phyloP scores from a whole-genome alignment of 345 rosid species.

The Punica granatum region DNA sequence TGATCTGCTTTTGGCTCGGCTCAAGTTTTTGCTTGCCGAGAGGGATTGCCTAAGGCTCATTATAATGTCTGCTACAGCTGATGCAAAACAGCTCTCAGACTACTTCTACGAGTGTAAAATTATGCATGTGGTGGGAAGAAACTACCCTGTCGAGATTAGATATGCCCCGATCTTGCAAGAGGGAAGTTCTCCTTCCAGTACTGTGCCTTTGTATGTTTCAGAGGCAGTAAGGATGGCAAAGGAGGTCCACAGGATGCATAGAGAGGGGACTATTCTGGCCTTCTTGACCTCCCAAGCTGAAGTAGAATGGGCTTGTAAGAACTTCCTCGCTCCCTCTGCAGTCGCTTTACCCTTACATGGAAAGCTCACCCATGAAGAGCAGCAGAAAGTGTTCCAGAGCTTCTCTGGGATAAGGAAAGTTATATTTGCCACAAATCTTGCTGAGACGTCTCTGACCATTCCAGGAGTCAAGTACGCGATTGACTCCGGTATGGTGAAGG shows the following conservation, averaged over 20 bases:
- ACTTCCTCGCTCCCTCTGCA: conserved; percentile 47
- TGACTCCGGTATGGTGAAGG: conserved; percentile 83
- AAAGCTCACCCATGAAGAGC: conserved; percentile 69
- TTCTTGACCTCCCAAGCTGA: conserved; percentile 87
- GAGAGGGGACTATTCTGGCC: conserved; percentile 78
- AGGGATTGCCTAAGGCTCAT: conserved; percentile 63
- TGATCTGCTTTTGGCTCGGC: conserved; percentile 75
- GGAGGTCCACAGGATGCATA: conserved; percentile 52
- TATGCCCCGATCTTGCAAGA: conserved; percentile 42
- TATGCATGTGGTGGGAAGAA: conserved; percentile 56
- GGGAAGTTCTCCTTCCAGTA: conserved; percentile 27
- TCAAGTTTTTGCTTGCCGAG: conserved; percentile 46
- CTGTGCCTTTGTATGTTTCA: conserved; percentile 48
- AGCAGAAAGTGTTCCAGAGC: conserved; percentile 49
- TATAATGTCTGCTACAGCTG: conserved; percentile 96
- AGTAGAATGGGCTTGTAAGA: conserved; percentile 91
- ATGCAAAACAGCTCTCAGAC: conserved; percentile 66
- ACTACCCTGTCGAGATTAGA: conserved; percentile 67
- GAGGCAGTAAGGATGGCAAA: conserved; percentile 53
- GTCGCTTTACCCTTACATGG: conserved; percentile 78
- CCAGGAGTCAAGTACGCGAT: conserved; percentile 88
- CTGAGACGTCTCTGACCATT: conserved; percentile 95
- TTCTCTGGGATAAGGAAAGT: conserved; percentile 70
- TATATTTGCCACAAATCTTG: conserved; percentile 84
- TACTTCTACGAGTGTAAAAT: conserved; percentile 63